A percentile compares a stretch with the other conserved stretches of the same genome.
These are phyloP conservation scores for Coemansia sp. DNA, from an alignment of 192 early-diverging fungal genomes.

Conservation along the genomic window DNA sequence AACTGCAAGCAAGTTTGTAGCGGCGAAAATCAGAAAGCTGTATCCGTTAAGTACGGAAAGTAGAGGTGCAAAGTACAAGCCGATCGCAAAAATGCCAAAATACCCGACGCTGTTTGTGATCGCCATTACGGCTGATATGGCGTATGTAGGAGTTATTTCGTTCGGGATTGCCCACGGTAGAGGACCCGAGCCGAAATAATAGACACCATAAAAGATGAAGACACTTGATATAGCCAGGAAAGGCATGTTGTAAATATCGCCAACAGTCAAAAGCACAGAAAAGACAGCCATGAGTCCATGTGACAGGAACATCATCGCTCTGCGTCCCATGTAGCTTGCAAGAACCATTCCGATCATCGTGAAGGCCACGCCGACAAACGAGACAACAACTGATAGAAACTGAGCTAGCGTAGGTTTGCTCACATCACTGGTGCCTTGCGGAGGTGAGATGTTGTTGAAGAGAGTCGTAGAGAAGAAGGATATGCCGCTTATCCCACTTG, in stretches of 20 bases:
- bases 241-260: slow-evolving; percentile 49
- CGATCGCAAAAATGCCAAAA: slow-evolving; percentile 57
- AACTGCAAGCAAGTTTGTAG: slow-evolving; percentile 59
- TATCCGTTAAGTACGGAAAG: slow-evolving; percentile 40
- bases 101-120: slow-evolving; percentile 73
- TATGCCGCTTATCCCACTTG: slow-evolving; percentile 78
- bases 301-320: slow-evolving; percentile 67
- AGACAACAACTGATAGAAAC: slow-evolving; percentile 33
- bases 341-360: slow-evolving; percentile 44
- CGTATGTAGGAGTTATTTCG: slow-evolving; percentile 76
- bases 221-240: slow-evolving; percentile 62
- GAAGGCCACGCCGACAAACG: slow-evolving; percentile 22
- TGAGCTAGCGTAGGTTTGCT: slow-evolving; percentile 40
- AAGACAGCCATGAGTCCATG: slow-evolving; percentile 22
- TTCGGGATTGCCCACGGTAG: slow-evolving; percentile 78
- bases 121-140: slow-evolving; percentile 64
- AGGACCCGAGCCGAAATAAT: slow-evolving; percentile 74
- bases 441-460: slow-evolving; percentile 41
- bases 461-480: slow-evolving; percentile 80
- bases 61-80: slow-evolving; percentile 58
- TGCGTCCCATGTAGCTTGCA: slow-evolving; percentile 69
- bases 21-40: slow-evolving; percentile 67
- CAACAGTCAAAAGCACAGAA: slow-evolving; percentile 64
- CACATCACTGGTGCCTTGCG: not conserved
- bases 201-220: slow-evolving; percentile 69